phyloP scores from a whole-genome alignment of 2,329 filamentous ascomycete genomes.

The Arthrinium puccinioides region DNA sequence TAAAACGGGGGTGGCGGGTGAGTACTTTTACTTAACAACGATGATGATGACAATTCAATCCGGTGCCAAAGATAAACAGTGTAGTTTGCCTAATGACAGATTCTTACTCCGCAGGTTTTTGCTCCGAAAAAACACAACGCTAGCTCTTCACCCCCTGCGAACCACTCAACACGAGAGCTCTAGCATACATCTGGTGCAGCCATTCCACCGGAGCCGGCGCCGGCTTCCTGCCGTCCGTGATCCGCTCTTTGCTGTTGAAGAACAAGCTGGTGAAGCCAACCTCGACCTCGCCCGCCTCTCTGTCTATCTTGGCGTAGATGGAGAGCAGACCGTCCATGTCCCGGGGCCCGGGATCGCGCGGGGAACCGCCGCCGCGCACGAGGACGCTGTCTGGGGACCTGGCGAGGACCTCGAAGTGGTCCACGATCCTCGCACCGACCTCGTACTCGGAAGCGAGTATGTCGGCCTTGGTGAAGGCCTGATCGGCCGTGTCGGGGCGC shows the following conservation, averaged over 20 bases:
- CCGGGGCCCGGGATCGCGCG: constrained; percentile 47
- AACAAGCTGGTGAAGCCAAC: constrained; percentile 58
- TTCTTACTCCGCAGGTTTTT: no score
- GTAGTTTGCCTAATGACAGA: no score
- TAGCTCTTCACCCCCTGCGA: constrained; percentile 2
- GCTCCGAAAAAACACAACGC: no score
- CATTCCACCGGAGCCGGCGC: constrained; percentile 7
- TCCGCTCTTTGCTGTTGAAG: constrained; percentile 34
- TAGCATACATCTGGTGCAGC: constrained; percentile 11
- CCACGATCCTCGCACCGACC: constrained; percentile 56
- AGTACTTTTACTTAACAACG: no score
- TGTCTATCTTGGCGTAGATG: constrained; percentile 54
- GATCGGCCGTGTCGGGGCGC: constrained; percentile 42
- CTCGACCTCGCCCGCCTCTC: constrained; percentile 51
- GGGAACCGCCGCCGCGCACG: constrained; percentile 60
- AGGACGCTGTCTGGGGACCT: constrained; percentile 54
- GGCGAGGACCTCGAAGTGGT: constrained; percentile 66
- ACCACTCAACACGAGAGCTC: constrained; percentile 8
- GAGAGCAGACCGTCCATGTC: constrained; percentile 60
- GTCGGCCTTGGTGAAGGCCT: constrained; percentile 54
- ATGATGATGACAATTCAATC: no score
- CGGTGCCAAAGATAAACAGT: no score
- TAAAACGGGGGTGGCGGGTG: no score
- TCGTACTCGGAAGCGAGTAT: constrained; percentile 52
- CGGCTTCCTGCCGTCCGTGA: constrained; percentile 8